Conservation (phyloP, 2,329 filamentous ascomycete species). For the Colletotrichum godetiae region DNA sequence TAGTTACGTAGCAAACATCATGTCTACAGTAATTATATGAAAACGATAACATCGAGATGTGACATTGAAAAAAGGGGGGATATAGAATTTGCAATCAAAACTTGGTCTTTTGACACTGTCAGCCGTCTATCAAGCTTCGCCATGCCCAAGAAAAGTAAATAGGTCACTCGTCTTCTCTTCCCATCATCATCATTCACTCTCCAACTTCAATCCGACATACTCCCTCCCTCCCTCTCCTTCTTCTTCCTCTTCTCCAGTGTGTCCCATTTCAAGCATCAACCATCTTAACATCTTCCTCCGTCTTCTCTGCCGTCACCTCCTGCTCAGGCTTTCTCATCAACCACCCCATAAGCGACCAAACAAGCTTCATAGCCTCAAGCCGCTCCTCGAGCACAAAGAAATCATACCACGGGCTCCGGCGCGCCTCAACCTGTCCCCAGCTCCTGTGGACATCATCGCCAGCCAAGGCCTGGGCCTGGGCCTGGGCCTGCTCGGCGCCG, state of each 20-base stretch:
- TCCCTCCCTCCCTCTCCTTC: too few relatives aligned
- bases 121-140: not conserved
- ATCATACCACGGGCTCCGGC: slow-evolving; percentile 72
- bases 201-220: not conserved
- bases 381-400: slow-evolving; percentile 66
- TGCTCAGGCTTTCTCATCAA: slow-evolving; percentile 61
- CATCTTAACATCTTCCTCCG: slow-evolving; percentile 41
- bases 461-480: too few relatives aligned
- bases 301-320: slow-evolving; percentile 47
- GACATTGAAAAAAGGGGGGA: not conserved
- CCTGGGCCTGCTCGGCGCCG: slow-evolving; percentile 40
- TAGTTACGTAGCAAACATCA: too few relatives aligned
- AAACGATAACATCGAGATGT: too few relatives aligned
- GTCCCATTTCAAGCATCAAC: slow-evolving; percentile 38
- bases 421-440: slow-evolving; percentile 66
- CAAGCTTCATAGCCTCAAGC: slow-evolving; percentile 64
- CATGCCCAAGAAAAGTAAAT: not conserved
- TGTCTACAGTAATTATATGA: too few relatives aligned
- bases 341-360: slow-evolving; percentile 72
- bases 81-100: not conserved
- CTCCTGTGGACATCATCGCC: slow-evolving; percentile 48
- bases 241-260: too few relatives aligned
- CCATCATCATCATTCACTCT: not conserved
- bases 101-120: not conserved
- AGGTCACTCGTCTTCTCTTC: not conserved